A percentile compares a stretch with the other conserved stretches of the same genome.
These are phyloP conservation scores for Suillus hirtellus DNA, from an alignment of 768 basidiomycete genomes.

Conservation along the genomic window DNA sequence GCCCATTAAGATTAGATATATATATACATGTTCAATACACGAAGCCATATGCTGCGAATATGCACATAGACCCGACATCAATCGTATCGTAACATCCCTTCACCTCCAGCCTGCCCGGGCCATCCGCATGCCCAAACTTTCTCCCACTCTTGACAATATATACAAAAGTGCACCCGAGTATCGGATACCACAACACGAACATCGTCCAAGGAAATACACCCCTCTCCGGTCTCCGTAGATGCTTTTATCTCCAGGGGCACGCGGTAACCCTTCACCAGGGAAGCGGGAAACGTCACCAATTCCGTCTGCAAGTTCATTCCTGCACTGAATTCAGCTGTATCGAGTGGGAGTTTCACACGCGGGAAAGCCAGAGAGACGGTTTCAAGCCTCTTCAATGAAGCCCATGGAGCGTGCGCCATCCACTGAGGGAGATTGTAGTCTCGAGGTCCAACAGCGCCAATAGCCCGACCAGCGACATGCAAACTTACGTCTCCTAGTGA, in stretches of 20 bases:
- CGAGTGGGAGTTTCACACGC: not conserved
- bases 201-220: not conserved
- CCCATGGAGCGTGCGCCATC: constrained; percentile 14
- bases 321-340: too few species aligned
- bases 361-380: not conserved
- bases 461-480: not conserved
- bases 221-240: not conserved
- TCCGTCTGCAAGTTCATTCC: not conserved
- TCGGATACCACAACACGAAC: not conserved
- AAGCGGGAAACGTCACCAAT: not conserved
- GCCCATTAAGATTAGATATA: not conserved
- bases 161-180: not conserved
- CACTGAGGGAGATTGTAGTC: constrained; percentile 17
- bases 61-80: not conserved
- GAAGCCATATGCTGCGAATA: not conserved
- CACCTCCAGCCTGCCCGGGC: not conserved
- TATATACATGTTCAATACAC: not conserved
- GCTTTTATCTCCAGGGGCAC: too few species aligned
- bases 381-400: constrained; percentile 30
- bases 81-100: not conserved
- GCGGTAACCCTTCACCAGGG: not conserved
- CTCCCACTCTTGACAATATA: not conserved
- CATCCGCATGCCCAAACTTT: not conserved
- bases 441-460: not conserved
- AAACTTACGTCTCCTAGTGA: not conserved